Percentiles rank a stretch among this genome's conserved stretches.
phyloP scores from a whole-genome alignment of 192 early-diverging fungal species.

The Rhizophagus prolifer region DNA sequence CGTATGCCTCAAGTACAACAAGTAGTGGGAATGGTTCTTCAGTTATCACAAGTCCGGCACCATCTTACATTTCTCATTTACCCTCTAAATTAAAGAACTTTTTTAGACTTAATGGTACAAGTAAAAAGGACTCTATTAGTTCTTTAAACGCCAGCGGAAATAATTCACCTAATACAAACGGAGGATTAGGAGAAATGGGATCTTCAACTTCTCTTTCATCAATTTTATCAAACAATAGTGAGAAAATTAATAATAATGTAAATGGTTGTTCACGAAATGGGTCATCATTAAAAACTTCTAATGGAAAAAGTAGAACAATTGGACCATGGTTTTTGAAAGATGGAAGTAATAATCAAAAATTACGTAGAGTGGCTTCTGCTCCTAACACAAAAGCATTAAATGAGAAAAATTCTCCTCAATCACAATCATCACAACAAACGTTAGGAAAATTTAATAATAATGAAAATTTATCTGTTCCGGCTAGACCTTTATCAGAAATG shows the following conservation, averaged over 20 bases:
- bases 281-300: not conserved
- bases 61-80: conserved; percentile 38
- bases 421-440: conserved; percentile 32
- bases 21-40: not conserved
- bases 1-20: not conserved
- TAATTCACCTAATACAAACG: not conserved
- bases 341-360: conserved; percentile 12
- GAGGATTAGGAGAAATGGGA: not conserved
- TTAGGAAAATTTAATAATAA: conserved; percentile 17
- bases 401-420: conserved; percentile 33
- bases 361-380: conserved; percentile 49
- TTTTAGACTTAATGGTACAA: conserved; percentile 35
- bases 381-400: conserved; percentile 46
- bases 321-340: conserved; percentile 23
- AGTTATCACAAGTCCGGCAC: conserved; percentile 42
- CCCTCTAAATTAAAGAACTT: conserved; percentile 47
- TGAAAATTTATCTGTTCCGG: conserved; percentile 23
- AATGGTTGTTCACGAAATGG: conserved; percentile 25
- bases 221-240: conserved; percentile 3
- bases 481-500: conserved; percentile 35
- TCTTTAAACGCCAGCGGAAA: conserved; percentile 1
- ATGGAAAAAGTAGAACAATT: conserved; percentile 7
- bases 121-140: conserved; percentile 14
- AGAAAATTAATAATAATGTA: not conserved
- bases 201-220: conserved; percentile 22